Evolutionary conservation across 1,139 yeast genomes (phyloP), one percentile per base, ranked within the genome.

Genomic region (Pichia sp.): DNA sequence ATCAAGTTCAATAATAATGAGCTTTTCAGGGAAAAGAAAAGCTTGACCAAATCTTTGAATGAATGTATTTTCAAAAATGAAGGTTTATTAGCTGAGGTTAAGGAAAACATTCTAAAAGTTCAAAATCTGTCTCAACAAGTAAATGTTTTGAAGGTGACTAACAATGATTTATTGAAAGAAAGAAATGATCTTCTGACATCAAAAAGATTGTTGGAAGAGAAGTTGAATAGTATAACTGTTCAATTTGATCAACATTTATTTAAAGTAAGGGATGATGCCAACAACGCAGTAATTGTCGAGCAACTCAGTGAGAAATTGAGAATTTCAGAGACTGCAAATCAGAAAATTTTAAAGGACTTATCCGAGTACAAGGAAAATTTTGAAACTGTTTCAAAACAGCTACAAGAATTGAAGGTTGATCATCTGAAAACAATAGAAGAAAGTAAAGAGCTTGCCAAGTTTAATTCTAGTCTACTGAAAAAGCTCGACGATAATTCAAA

Each of bases 1-100:
- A 66, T 77, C 36, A 81, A 79, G 44, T 65, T 69, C 33, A 81
- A 79, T 48, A 68, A 76, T 42, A 71, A 68, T 29, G 76, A 74
- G 33, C 60, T 77, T 42, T 56, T 71, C 7, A 71, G 69, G 38
- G 79, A 77, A 48, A 76, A 76, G 46, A 75, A 75, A 23, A 73
- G 72, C 44, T 65, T 78, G 46, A 72, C 72, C 36, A 64, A 59
- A 29, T 54, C 69, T 23, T 61, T 71, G 8, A 71, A 68, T 9
- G 75, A 72, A 11, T 59, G 77, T 44, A 68, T 69, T 46, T 67
- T 66, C 28, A 78, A 73, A 53, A 68, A 73, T 44, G 75, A 75
- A 46, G 66, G 61, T 23, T 65, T 75, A 29, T 68, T 66, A 36
- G 59, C 62, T 10, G 59, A 75, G 59, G 66, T 80, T 62, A 61